Percentiles rank a stretch among this genome's conserved stretches.
Conservation (phyloP, 495 filamentous ascomycete species). For the Lophiostoma macrostomum region DNA sequence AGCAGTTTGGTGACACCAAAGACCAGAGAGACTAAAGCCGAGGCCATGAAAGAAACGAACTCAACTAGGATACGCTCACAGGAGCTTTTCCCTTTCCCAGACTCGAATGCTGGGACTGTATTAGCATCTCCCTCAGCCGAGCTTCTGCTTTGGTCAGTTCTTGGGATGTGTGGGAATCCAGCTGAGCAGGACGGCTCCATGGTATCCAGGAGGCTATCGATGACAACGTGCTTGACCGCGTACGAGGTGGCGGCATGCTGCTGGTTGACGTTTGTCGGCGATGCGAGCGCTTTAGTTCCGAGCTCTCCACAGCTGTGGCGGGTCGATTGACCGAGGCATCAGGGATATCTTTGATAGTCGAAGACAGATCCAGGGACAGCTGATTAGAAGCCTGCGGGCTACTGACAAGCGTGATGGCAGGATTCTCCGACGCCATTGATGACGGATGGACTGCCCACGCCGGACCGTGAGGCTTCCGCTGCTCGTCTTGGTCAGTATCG, state of each 20-base stretch:
- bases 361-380: conserved; percentile 25
- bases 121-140: conserved; percentile 27
- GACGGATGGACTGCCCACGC: conserved; percentile 17
- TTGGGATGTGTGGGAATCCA: neutral
- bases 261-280: conserved; percentile 8
- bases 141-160: conserved; percentile 26
- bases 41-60: too few relatives aligned
- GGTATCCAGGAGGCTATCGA: conserved; percentile 31
- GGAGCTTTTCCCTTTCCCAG: conserved; percentile 13
- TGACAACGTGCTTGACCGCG: conserved; percentile 24
- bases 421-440: conserved; percentile 6
- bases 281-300: neutral
- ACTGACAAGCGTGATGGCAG: conserved; percentile 29
- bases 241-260: conserved; percentile 12
- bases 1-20: too few relatives aligned
- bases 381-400: conserved; percentile 29
- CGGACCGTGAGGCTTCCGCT: conserved; percentile 2
- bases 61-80: neutral
- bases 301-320: neutral
- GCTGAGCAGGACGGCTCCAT: conserved; percentile 20
- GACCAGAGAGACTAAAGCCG: too few relatives aligned
- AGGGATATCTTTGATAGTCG: conserved; percentile 22
- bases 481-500: neutral
- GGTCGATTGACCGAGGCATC: neutral
- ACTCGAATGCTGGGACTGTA: neutral